phyloP scores from a whole-genome alignment of 768 basidiomycete species.

The Amylocystis lapponica region DNA sequence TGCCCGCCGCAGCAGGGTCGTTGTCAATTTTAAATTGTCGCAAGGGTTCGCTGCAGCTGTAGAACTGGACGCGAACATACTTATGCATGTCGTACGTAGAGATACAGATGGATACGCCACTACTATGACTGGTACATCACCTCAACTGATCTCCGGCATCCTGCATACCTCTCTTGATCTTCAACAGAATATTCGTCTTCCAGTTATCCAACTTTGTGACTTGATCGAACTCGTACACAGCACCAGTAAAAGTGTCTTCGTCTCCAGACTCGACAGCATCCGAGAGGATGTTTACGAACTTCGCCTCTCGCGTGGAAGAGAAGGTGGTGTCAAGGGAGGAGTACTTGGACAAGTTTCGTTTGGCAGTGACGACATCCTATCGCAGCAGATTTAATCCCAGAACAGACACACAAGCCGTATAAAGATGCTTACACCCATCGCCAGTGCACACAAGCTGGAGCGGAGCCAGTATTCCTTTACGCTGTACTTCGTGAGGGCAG shows the following conservation, averaged over 20 bases:
- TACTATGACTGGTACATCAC: no score
- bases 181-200: conserved; percentile 89
- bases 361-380: conserved; percentile 81
- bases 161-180: conserved; percentile 79
- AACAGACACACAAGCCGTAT: background rate
- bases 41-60: no score
- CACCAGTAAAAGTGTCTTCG: conserved; percentile 68
- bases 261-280: conserved; percentile 75
- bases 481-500: conserved; percentile 91
- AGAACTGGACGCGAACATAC: no score
- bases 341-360: conserved; percentile 75
- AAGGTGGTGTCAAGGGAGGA: conserved; percentile 81
- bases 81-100: no score
- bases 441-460: conserved; percentile 82
- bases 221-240: conserved; percentile 91
- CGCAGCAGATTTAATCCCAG: background rate
- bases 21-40: no score
- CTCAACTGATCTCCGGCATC: conserved; percentile 33
- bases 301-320: conserved; percentile 83
- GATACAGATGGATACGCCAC: no score
- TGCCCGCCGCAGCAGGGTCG: no score
- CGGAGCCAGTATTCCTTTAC: conserved; percentile 98
- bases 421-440: conserved; percentile 61
- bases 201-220: conserved; percentile 91
- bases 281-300: conserved; percentile 73